phyloP scores from a whole-genome alignment of 1,284 basidiomycete species.

The Malassezia japonica region DNA sequence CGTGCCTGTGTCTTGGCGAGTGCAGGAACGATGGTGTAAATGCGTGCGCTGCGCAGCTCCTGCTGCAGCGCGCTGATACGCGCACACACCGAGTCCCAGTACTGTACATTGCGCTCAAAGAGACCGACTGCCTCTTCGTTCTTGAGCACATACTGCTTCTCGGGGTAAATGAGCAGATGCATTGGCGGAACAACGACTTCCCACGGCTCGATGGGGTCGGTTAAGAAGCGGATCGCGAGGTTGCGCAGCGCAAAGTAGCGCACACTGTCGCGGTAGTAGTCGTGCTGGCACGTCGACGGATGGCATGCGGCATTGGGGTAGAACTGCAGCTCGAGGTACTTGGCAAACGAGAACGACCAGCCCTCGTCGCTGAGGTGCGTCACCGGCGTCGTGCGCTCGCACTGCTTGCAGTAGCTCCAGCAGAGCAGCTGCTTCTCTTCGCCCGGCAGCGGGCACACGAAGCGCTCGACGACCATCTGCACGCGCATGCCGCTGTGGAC shows the following conservation, averaged over 20 bases:
- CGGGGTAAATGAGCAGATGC: conserved; percentile 69
- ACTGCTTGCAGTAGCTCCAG: conserved; percentile 76
- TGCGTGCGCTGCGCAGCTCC: conserved; percentile 19
- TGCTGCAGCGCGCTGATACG: conserved; percentile 53
- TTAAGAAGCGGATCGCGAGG: conserved; percentile 74
- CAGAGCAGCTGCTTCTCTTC: conserved; percentile 68
- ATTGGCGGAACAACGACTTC: conserved; percentile 85
- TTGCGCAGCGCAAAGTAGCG: conserved; percentile 72
- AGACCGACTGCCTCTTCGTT: conserved; percentile 76
- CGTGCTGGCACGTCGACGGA: conserved; percentile 76
- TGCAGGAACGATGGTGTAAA: conserved; percentile 6
- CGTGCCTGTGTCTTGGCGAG: conserved; percentile 26
- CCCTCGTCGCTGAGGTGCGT: conserved; percentile 85
- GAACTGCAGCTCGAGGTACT: conserved; percentile 83
- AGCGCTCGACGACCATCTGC: conserved; percentile 56
- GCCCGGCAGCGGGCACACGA: conserved; percentile 49
- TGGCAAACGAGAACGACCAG: conserved; percentile 83
- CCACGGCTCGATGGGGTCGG: conserved; percentile 66
- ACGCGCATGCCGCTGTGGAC: conserved; percentile 79
- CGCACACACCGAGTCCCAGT: conserved; percentile 55
- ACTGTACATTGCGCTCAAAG: conserved; percentile 60
- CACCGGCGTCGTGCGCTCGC: conserved; percentile 57
- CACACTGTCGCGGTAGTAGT: conserved; percentile 84
- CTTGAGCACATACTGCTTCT: conserved; percentile 75
- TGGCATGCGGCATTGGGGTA: conserved; percentile 70